phyloP scores from a whole-genome alignment of 345 rosid genomes.

The Euphorbia pulcherrima region DNA sequence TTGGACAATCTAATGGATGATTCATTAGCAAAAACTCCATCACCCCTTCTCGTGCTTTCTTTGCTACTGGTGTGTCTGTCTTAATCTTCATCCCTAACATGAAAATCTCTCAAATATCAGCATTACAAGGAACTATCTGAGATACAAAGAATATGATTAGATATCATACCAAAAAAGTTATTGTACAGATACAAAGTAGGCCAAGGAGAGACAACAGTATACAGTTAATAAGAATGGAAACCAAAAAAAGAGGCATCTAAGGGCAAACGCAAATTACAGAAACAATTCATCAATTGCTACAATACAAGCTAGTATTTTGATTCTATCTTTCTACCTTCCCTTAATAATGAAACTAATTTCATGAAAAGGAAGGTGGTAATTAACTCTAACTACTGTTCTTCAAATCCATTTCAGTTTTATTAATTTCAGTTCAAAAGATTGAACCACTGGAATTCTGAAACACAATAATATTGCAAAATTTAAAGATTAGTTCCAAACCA shows the following conservation, averaged over 20 bases:
- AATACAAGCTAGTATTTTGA: too few species aligned
- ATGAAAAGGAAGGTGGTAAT: too few species aligned
- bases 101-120: conserved; percentile 10
- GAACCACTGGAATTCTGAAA: too few species aligned
- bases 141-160: not conserved
- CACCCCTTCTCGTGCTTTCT: conserved; percentile 97
- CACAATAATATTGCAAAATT: too few species aligned
- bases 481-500: too few species aligned
- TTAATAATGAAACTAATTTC: too few species aligned
- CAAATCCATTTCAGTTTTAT: too few species aligned
- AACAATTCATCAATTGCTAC: too few species aligned
- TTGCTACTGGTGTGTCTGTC: conserved; percentile 89
- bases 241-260: not conserved
- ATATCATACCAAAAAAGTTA: not conserved
- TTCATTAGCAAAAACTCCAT: conserved; percentile 97
- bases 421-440: too few species aligned
- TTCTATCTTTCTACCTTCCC: too few species aligned
- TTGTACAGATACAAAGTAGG: not conserved
- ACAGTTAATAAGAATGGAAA: not conserved
- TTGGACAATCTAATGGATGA: conserved; percentile 96
- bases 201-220: not conserved
- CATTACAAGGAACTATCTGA: not conserved
- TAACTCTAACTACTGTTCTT: too few species aligned
- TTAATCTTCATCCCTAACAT: conserved; percentile 91
- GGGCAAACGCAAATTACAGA: too few species aligned